Evolutionary conservation across 1,139 yeast genomes (phyloP), one percentile per base, ranked within the genome.

Genomic region (Candida frijolesensis): DNA sequence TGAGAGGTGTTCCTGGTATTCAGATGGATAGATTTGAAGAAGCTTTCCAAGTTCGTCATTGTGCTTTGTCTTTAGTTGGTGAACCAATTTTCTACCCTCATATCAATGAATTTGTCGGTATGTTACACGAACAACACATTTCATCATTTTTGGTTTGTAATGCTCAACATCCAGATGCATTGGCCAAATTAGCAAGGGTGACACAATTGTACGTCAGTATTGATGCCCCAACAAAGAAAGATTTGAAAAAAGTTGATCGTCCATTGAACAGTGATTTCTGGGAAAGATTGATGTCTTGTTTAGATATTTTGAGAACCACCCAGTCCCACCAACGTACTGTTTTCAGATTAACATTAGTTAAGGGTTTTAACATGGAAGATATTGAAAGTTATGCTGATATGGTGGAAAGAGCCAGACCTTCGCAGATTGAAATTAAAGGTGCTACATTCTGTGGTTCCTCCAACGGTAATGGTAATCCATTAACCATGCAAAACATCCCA

Each of bases 1-100:
- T 91, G 92, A 79, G 96, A 65, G 97, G 97, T 53, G 96, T 92
- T 42, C 97, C 97, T 1, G 97, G 97, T 37, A 89, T 92, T 49
- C 89, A 87, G 57, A 87, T 91, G 61, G 96, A 89, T 38, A 76
- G 97, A 61, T 91, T 91, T 66, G 86, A 90, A 40, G 96, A 91
- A 63, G 97, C 97, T 0, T 90, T 91, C 69, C 79, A 82, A 51
- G 96, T 91, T 14, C 83, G 83, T 50, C 98, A 91, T 64, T 91
- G 97, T 74, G 97, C 97, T 1, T 76, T 91, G 46, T 89, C 96
- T 6, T 74, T 91, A 41, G 97, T 92, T 25, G 97, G 97, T 22
- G 97, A 91, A 66, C 97, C 97, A 1, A 91, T 91, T 49, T 89
- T 91, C 65, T 90, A 91, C 64, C 97, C 97, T 1, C 84, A 91